A percentile compares a stretch with the other conserved stretches of the same genome.
Evolutionary conservation across 2,329 filamentous ascomycete species (phyloP).

Genomic region (Xylariaceae sp.): DNA sequence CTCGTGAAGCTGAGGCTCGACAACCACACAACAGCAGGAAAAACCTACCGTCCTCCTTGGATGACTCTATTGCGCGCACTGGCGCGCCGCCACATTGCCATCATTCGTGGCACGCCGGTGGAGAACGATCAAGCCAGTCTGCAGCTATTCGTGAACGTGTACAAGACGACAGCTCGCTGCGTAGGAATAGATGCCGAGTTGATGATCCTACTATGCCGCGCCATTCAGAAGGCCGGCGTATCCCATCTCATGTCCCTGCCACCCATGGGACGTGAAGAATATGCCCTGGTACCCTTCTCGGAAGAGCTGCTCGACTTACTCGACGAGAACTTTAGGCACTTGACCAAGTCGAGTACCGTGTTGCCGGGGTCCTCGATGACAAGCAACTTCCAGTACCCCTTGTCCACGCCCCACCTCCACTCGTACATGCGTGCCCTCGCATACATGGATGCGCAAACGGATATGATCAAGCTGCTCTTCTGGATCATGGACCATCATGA

Average conservation of each 20-base stretch:
- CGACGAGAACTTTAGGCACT: slow-evolving; percentile 18
- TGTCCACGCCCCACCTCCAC: slow-evolving; percentile 47
- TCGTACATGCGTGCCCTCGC: slow-evolving; percentile 60
- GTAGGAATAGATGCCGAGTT: slow-evolving; percentile 34
- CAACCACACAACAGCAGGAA: slow-evolving; percentile 25
- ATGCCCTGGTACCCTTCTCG: slow-evolving; percentile 13
- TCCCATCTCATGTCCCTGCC: slow-evolving; percentile 18
- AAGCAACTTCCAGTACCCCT: slow-evolving; percentile 36
- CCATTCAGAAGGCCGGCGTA: slow-evolving; percentile 30
- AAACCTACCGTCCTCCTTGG: slow-evolving; percentile 39
- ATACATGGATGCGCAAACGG: slow-evolving; percentile 52
- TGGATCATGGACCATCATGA: slow-evolving; percentile 52
- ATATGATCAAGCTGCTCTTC: slow-evolving; percentile 50
- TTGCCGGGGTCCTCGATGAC: background rate
- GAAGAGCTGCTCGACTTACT: slow-evolving; percentile 7
- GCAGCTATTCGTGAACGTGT: slow-evolving; percentile 31
- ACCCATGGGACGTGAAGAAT: background rate
- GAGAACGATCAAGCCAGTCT: slow-evolving; percentile 31
- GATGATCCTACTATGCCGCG: slow-evolving; percentile 35
- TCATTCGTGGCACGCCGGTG: slow-evolving; percentile 25
- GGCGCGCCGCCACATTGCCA: slow-evolving; percentile 31
- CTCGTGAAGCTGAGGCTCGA: slow-evolving; percentile 30
- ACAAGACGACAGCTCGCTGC: slow-evolving; percentile 26
- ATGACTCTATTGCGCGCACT: slow-evolving; percentile 38
- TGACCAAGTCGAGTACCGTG: slow-evolving; percentile 25